A percentile compares a stretch with the other conserved stretches of the same genome.
Conservation (phyloP, 495 filamentous ascomycete genomes). For the Penicillium soppii region DNA sequence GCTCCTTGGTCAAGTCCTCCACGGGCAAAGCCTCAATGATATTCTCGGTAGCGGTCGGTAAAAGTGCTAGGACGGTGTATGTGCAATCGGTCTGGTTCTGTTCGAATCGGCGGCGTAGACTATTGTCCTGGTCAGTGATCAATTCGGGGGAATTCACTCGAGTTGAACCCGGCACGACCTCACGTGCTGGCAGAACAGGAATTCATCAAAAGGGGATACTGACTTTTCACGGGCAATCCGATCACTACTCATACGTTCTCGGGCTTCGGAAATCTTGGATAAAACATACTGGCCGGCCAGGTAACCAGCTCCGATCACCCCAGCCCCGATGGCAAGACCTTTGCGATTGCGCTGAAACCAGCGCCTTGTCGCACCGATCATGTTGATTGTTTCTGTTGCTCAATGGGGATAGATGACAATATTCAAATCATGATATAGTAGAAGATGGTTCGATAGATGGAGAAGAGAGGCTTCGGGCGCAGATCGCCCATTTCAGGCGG, state of each 20-base stretch:
- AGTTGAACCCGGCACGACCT: constrained; percentile 16
- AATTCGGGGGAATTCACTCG: not conserved
- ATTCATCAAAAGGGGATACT: constrained; percentile 24
- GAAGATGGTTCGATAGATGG: constrained; percentile 15
- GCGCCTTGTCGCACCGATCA: constrained; percentile 79
- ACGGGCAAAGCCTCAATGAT: constrained; percentile 86
- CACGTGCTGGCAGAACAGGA: constrained; percentile 12
- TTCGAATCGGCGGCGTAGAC: constrained; percentile 91
- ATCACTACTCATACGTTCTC: constrained; percentile 93
- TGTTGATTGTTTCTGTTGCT: constrained; percentile 38
- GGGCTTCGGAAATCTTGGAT: constrained; percentile 84
- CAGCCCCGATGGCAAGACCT: constrained; percentile 80
- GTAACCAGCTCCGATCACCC: constrained; percentile 86
- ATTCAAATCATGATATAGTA: constrained; percentile 11
- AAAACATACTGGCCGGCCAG: constrained; percentile 89
- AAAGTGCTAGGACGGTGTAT: constrained; percentile 92
- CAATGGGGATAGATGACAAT: not conserved
- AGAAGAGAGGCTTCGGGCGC: constrained; percentile 20
- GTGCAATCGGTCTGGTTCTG: constrained; percentile 99
- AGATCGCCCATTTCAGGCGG: constrained; percentile 21
- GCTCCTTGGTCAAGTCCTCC: constrained; percentile 82
- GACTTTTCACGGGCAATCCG: constrained; percentile 96
- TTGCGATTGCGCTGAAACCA: constrained; percentile 94
- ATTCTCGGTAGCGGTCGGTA: constrained; percentile 86
- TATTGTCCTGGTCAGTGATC: constrained; percentile 35